These are phyloP conservation scores for Peronospora belbahrii DNA, from an alignment of 352 stramenopile species.

Conservation along the genomic window DNA sequence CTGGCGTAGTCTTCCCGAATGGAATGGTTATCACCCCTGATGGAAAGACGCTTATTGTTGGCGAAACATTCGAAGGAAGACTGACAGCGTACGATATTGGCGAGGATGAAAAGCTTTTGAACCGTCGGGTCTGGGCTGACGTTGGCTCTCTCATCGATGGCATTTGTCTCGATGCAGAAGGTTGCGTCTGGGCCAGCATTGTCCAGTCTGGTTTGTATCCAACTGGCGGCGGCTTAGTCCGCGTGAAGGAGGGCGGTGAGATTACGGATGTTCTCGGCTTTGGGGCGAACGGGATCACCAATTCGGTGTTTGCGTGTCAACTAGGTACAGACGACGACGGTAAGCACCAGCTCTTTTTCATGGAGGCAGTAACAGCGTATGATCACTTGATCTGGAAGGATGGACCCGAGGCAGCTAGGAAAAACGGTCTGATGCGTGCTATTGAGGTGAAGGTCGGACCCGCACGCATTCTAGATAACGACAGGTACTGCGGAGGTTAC, in stretches of 20 bases:
- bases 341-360: slow-evolving; percentile 53
- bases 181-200: slow-evolving; percentile 54
- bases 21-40: slow-evolving; percentile 61
- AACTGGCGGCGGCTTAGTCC: slow-evolving; percentile 41
- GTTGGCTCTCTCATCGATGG: slow-evolving; percentile 42
- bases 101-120: slow-evolving; percentile 38
- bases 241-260: slow-evolving; percentile 46
- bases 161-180: slow-evolving; percentile 59
- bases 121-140: slow-evolving; percentile 45
- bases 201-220: slow-evolving; percentile 43
- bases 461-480: slow-evolving; percentile 26
- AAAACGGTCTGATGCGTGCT: slow-evolving; percentile 37
- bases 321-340: slow-evolving; percentile 44
- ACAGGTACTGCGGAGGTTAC: slow-evolving; percentile 56
- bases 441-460: slow-evolving; percentile 49
- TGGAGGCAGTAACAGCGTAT: slow-evolving; percentile 36
- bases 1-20: slow-evolving; percentile 62
- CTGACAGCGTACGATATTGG: slow-evolving; percentile 62
- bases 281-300: slow-evolving; percentile 43
- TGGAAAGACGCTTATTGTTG: slow-evolving; percentile 62
- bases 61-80: slow-evolving; percentile 45
- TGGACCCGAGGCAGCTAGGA: slow-evolving; percentile 20
- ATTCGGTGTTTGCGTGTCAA: slow-evolving; percentile 51
- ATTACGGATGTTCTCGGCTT: slow-evolving; percentile 53
- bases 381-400: slow-evolving; percentile 40